Percentiles rank a stretch among this genome's conserved stretches.
These are phyloP conservation scores for Zymoseptoria ardabiliae DNA, from an alignment of 2,329 filamentous ascomycete genomes.

Conservation along the genomic window DNA sequence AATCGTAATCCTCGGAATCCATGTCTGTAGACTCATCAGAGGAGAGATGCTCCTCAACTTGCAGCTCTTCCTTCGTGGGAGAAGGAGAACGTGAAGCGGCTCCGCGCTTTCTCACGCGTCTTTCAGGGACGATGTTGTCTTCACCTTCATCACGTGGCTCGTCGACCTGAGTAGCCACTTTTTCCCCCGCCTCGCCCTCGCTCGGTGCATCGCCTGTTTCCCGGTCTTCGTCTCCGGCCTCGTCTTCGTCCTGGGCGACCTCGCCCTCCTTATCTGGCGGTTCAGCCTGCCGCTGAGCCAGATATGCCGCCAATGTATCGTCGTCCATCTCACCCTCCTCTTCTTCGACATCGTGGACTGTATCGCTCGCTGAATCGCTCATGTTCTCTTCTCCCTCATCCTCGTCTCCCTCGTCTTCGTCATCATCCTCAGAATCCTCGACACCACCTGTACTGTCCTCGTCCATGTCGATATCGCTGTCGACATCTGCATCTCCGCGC, in stretches of 20 bases:
- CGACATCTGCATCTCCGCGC: slow-evolving; percentile 25
- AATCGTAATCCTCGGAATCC: slow-evolving; percentile 29
- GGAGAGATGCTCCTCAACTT: slow-evolving; percentile 32
- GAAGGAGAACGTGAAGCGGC: slow-evolving; percentile 1
- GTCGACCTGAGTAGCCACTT: slow-evolving; percentile 3
- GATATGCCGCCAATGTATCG: slow-evolving; percentile 25
- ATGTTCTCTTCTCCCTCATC: slow-evolving; percentile 25
- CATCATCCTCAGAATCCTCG: slow-evolving; percentile 30
- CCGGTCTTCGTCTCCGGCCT: slow-evolving; percentile 8
- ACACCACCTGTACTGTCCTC: slow-evolving; percentile 13
- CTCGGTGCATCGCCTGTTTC: slow-evolving; percentile 4
- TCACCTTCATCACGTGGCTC: slow-evolving; percentile 1
- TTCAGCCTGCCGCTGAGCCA: slow-evolving; percentile 22
- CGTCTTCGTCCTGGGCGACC: slow-evolving; percentile 23
- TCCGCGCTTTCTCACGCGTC: background rate
- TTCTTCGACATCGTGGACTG: slow-evolving; percentile 40
- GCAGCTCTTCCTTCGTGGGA: slow-evolving; percentile 29
- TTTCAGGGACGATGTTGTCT: background rate
- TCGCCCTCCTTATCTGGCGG: slow-evolving; percentile 25
- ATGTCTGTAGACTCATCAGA: slow-evolving; percentile 34
- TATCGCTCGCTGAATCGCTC: slow-evolving; percentile 29
- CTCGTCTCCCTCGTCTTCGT: slow-evolving; percentile 20
- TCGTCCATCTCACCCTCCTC: slow-evolving; percentile 52
- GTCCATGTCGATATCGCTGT: slow-evolving; percentile 24
- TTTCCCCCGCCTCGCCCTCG: slow-evolving; percentile 4